Evolutionary conservation across 2,329 filamentous ascomycete species (phyloP).

Genomic region (Emmonsiellopsis sp.): DNA sequence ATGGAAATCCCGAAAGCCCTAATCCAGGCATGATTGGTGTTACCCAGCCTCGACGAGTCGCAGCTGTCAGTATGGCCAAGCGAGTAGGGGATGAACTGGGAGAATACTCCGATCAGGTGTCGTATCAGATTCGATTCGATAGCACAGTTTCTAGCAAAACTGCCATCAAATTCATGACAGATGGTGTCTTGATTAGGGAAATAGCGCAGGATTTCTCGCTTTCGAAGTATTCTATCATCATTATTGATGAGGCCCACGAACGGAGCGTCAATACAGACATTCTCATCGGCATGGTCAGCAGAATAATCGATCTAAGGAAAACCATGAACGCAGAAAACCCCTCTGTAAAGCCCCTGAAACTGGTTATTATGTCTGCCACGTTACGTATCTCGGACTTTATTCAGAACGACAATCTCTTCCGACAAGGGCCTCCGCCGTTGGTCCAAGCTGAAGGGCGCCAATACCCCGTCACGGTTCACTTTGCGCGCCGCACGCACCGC

Average conservation of each 20-base stretch:
- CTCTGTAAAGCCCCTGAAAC: constrained; percentile 67
- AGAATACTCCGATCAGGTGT: constrained; percentile 64
- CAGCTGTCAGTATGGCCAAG: constrained; percentile 92
- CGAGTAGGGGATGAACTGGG: constrained; percentile 82
- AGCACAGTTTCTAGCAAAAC: constrained; percentile 71
- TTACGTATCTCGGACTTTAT: constrained; percentile 84
- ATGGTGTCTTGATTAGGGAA: constrained; percentile 88
- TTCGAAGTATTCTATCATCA: constrained; percentile 81
- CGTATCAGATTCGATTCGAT: constrained; percentile 93
- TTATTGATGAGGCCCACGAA: constrained; percentile 96
- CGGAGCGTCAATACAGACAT: constrained; percentile 97
- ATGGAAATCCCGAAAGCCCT: constrained; percentile 65
- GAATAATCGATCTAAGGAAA: constrained; percentile 75
- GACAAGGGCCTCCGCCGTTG: constrained; percentile 63
- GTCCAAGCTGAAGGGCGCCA: constrained; percentile 87
- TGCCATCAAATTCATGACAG: constrained; percentile 97
- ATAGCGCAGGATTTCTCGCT: constrained; percentile 82
- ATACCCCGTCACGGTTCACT: constrained; percentile 82
- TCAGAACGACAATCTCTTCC: constrained; percentile 71
- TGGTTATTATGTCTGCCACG: constrained; percentile 97
- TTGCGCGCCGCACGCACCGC: constrained; percentile 67
- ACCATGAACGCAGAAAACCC: constrained; percentile 64
- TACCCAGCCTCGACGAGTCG: constrained; percentile 88
- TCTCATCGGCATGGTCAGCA: constrained; percentile 90
- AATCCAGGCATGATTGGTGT: constrained; percentile 90